Percentiles rank a stretch among this genome's conserved stretches.
phyloP scores from a whole-genome alignment of 768 basidiomycete species.

The Boletus rufocinnamomeus region DNA sequence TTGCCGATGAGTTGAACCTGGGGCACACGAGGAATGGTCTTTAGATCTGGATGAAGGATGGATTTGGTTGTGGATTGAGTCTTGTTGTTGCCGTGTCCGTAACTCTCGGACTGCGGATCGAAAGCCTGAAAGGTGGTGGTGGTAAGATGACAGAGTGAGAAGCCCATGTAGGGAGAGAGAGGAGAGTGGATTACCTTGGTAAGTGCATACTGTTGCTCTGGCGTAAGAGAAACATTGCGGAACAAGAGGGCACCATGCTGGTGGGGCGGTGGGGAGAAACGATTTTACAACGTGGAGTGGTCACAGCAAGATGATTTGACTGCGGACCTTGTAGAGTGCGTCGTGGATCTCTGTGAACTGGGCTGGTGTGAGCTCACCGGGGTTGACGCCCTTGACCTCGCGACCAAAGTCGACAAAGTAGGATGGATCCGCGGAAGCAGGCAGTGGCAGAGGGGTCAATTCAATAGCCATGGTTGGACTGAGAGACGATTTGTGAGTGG shows the following conservation, averaged over 20 bases:
- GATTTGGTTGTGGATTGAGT: constrained; percentile 72
- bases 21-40: constrained; percentile 85
- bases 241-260: constrained; percentile 79
- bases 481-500: neutral
- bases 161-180: neutral
- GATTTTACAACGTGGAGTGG: constrained; percentile 1
- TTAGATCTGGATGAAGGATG: constrained; percentile 85
- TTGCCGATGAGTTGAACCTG: constrained; percentile 95
- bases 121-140: constrained; percentile 59
- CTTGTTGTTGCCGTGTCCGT: constrained; percentile 91
- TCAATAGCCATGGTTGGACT: constrained; percentile 60
- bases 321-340: constrained; percentile 72
- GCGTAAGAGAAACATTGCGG: constrained; percentile 63
- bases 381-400: constrained; percentile 73
- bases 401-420: constrained; percentile 75
- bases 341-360: constrained; percentile 68
- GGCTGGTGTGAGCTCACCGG: constrained; percentile 57
- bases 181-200: constrained; percentile 59
- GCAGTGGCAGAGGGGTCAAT: constrained; percentile 65
- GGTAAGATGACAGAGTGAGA: neutral
- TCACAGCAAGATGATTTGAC: neutral
- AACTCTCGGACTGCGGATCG: constrained; percentile 60
- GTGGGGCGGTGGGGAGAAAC: neutral
- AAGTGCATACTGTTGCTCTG: constrained; percentile 82
- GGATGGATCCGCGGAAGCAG: constrained; percentile 67